phyloP scores from a whole-genome alignment of 139 green algal genomes.

The Spirogloea muscicola region DNA sequence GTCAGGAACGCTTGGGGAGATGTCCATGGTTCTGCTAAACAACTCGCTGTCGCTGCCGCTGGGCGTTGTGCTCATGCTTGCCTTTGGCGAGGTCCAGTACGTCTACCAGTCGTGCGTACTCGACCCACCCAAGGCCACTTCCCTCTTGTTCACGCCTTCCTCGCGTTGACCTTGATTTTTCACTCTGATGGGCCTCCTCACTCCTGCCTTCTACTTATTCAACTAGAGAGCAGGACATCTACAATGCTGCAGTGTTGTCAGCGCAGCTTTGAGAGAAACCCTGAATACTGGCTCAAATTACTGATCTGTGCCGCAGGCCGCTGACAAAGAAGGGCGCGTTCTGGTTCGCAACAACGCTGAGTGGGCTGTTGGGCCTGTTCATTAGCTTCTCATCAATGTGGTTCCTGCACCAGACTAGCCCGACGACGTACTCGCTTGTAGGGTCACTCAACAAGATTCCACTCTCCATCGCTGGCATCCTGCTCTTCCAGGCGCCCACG shows the following conservation, averaged over 20 bases:
- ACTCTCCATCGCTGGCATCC: conserved; percentile 75
- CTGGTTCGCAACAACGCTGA: conserved; percentile 22
- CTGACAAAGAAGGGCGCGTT: background rate
- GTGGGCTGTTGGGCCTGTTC: conserved; percentile 58
- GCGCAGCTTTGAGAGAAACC: no score
- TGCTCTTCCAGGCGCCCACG: conserved; percentile 71
- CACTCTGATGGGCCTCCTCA: no score
- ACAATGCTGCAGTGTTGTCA: no score
- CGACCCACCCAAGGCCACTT: no score
- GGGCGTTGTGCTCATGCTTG: conserved; percentile 60
- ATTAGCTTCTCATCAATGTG: conserved; percentile 83
- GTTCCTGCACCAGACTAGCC: conserved; percentile 86
- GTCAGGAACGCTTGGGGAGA: conserved; percentile 38
- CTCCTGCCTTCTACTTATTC: no score
- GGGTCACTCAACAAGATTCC: conserved; percentile 91
- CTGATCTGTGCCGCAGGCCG: no score
- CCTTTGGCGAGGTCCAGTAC: conserved; percentile 17
- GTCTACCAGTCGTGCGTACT: conserved; percentile 22
- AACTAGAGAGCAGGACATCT: no score
- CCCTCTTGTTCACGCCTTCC: no score
- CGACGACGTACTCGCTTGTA: conserved; percentile 85
- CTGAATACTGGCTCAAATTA: no score
- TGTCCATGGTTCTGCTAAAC: conserved; percentile 80
- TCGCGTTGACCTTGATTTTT: no score
- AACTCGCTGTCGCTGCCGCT: conserved; percentile 84